Percentiles rank a stretch among this genome's conserved stretches.
phyloP scores from a whole-genome alignment of 148 eudicot genomes.

The Tetragonia tetragonoides region DNA sequence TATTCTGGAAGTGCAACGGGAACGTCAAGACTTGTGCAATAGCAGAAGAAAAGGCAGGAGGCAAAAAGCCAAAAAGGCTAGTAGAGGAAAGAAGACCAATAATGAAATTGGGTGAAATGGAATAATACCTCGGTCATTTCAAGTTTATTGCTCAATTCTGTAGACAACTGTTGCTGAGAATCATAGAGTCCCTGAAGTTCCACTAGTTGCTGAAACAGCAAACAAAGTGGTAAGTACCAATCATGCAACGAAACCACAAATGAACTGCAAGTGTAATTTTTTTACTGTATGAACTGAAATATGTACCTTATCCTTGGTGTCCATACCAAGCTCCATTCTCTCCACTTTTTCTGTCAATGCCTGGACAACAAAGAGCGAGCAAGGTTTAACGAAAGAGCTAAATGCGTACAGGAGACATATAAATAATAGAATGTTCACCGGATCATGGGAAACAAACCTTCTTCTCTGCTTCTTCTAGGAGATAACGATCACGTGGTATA shows the following conservation, averaged over 20 bases:
- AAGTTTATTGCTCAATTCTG: constrained; percentile 77
- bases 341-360: constrained; percentile 88
- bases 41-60: not conserved
- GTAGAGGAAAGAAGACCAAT: not conserved
- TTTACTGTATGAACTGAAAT: not conserved
- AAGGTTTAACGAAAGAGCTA: constrained; percentile 16
- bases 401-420: not conserved
- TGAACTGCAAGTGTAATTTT: not conserved
- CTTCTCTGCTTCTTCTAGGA: constrained; percentile 90
- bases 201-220: constrained; percentile 55
- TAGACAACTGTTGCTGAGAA: constrained; percentile 70
- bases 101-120: not conserved
- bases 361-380: constrained; percentile 36
- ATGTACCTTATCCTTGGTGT: constrained; percentile 81
- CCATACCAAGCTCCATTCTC: constrained; percentile 81
- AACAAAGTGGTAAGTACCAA: not conserved
- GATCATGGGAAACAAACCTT: constrained; percentile 43
- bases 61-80: not conserved
- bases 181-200: constrained; percentile 81
- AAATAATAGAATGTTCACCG: constrained; percentile 1
- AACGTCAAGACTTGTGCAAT: constrained; percentile 8
- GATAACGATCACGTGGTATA: constrained; percentile 89
- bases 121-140: constrained; percentile 79
- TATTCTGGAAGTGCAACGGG: constrained; percentile 55
- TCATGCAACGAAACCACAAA: constrained; percentile 8